Conservation (phyloP, 2,329 filamentous ascomycete species). For the Oidium heveae region DNA sequence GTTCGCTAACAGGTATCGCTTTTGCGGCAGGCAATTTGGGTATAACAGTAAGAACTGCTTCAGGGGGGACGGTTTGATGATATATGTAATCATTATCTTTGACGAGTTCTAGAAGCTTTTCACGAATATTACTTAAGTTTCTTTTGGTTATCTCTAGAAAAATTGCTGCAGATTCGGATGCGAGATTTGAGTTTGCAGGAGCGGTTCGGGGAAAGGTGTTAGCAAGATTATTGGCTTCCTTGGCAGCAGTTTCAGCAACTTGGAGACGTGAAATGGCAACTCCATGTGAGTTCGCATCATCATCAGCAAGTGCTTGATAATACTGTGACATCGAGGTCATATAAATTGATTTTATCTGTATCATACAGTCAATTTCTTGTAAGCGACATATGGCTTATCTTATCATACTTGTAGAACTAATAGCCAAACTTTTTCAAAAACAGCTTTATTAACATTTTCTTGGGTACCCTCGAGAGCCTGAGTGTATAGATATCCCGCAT, state of each 20-base stretch:
- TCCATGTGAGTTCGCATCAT: conserved; percentile 70
- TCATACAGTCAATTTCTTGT: neutral
- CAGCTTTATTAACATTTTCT: conserved; percentile 69
- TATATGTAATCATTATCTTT: conserved; percentile 99
- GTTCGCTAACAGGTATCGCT: conserved; percentile 83
- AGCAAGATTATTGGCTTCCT: conserved; percentile 52
- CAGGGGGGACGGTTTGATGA: conserved; percentile 70
- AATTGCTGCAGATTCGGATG: conserved; percentile 47
- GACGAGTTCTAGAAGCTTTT: conserved; percentile 47
- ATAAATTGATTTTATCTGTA: conserved; percentile 50
- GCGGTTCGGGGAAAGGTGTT: conserved; percentile 59
- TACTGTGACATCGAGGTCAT: conserved; percentile 75
- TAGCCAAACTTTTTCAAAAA: conserved; percentile 90
- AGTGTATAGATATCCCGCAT: conserved; percentile 66
- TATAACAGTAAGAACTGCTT: conserved; percentile 58
- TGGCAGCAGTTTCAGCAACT: conserved; percentile 51
- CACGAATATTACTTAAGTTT: conserved; percentile 56
- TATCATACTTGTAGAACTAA: conserved; percentile 45
- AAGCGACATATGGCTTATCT: neutral
- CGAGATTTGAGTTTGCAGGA: conserved; percentile 60
- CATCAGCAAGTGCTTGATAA: conserved; percentile 76
- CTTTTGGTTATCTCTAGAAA: conserved; percentile 65
- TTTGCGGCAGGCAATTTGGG: conserved; percentile 87
- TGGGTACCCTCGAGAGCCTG: conserved; percentile 78
- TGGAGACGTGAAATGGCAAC: conserved; percentile 62